Evolutionary conservation across 345 rosid species (phyloP).

Genomic region (Gossypioides kirkii): DNA sequence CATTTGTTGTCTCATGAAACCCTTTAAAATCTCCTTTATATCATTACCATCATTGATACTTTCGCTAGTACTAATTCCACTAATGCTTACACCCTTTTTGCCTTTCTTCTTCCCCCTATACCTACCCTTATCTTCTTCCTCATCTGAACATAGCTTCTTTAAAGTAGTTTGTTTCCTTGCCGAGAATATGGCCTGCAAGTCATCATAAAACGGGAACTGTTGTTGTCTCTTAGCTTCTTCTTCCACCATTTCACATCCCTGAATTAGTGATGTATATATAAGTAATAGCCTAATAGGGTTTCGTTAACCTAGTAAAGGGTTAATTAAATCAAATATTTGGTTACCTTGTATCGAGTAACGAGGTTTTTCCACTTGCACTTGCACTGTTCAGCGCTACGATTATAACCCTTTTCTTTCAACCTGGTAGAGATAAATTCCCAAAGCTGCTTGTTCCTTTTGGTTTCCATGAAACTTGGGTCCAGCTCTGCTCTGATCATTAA

Average conservation of each 20-base stretch:
- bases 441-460: conserved; percentile 81
- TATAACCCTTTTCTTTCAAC: conserved; percentile 75
- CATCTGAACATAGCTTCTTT: conserved; percentile 56
- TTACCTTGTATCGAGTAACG: conserved; percentile 93
- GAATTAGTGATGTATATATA: neutral
- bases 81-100: conserved; percentile 15
- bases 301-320: no score
- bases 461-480: conserved; percentile 88
- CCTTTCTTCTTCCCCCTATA: conserved; percentile 48
- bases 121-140: conserved; percentile 50
- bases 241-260: conserved; percentile 91
- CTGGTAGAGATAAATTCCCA: conserved; percentile 77
- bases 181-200: conserved; percentile 62
- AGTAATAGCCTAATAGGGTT: neutral
- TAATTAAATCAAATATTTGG: neutral
- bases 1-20: conserved; percentile 79
- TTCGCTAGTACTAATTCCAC: conserved; percentile 8
- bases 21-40: conserved; percentile 56
- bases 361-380: conserved; percentile 99
- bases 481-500: conserved; percentile 73
- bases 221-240: conserved; percentile 69
- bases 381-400: conserved; percentile 99
- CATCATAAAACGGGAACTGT: conserved; percentile 78
- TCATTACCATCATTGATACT: conserved; percentile 10
- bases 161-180: conserved; percentile 56